Conservation (phyloP, 306 rosid species). For the Myrica gale region DNA sequence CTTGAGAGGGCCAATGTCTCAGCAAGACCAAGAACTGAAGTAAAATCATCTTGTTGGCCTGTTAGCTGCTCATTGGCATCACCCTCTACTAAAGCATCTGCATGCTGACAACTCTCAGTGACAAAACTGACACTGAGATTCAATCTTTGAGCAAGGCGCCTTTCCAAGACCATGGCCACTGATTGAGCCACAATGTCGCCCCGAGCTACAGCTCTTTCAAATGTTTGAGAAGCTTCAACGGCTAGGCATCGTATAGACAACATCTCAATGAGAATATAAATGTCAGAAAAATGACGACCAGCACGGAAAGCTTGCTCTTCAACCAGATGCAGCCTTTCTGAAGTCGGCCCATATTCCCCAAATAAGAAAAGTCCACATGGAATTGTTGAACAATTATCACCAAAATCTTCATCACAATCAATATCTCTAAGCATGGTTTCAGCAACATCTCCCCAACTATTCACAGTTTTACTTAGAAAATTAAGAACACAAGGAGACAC, state of each 20-base stretch:
- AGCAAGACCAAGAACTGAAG: conserved; percentile 94
- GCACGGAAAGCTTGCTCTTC: conserved; percentile 73
- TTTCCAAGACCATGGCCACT: conserved; percentile 86
- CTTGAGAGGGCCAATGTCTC: conserved; percentile 88
- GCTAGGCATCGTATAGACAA: conserved; percentile 94
- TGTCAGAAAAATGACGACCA: conserved; percentile 74
- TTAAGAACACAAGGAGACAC: conserved; percentile 92
- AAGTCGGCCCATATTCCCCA: conserved; percentile 58
- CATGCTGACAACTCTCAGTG: conserved; percentile 55
- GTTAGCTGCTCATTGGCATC: conserved; percentile 69
- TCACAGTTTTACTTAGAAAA: conserved; percentile 82
- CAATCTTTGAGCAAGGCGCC: conserved; percentile 77
- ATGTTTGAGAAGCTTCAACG: conserved; percentile 91
- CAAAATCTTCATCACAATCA: conserved; percentile 82
- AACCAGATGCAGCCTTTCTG: conserved; percentile 58
- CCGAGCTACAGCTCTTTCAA: conserved; percentile 94
- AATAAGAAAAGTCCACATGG: conserved; percentile 66
- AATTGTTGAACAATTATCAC: conserved; percentile 59
- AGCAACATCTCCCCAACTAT: conserved; percentile 99
- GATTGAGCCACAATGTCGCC: conserved; percentile 83
- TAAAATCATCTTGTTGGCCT: conserved; percentile 76
- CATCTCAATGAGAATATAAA: conserved; percentile 84
- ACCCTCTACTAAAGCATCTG: conserved; percentile 58
- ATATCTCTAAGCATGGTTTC: conserved; percentile 91
- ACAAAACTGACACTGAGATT: conserved; percentile 45